Conservation (phyloP, 805 yeast genomes). For the Candida parachauliodes region DNA sequence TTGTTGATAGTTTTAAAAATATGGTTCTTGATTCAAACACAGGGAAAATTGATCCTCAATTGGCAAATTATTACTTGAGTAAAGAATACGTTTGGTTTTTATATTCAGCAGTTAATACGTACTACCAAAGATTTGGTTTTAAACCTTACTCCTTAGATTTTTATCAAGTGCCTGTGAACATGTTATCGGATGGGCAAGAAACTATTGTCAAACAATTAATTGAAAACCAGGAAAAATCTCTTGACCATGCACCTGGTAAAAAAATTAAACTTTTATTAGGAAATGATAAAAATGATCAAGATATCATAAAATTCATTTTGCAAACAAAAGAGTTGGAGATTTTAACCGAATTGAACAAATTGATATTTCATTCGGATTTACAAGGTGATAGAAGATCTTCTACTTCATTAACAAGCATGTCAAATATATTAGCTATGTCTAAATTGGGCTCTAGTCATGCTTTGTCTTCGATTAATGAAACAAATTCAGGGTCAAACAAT, state of each 20-base stretch:
- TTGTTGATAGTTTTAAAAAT: slow-evolving; percentile 27
- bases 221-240: slow-evolving; percentile 2
- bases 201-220: slow-evolving; percentile 20
- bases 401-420: slow-evolving; percentile 26
- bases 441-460: slow-evolving; percentile 20
- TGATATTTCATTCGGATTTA: slow-evolving; percentile 30
- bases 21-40: slow-evolving; percentile 23
- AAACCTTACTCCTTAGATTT: slow-evolving; percentile 32
- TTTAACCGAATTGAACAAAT: slow-evolving; percentile 34
- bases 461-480: slow-evolving; percentile 19
- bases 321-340: slow-evolving; percentile 34
- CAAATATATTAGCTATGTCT: slow-evolving; percentile 18
- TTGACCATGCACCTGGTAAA: slow-evolving; percentile 20
- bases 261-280: slow-evolving; percentile 23
- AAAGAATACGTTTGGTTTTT: slow-evolving; percentile 42
- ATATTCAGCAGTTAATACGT: slow-evolving; percentile 73
- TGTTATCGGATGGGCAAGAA: slow-evolving; percentile 15
- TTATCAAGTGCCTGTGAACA: slow-evolving; percentile 25
- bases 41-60: slow-evolving; percentile 23
- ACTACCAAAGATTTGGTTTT: slow-evolving; percentile 63
- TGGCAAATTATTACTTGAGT: slow-evolving; percentile 32
- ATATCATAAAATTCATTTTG: slow-evolving; percentile 26
- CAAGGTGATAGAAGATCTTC: slow-evolving; percentile 27
- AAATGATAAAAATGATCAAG: slow-evolving; percentile 22
- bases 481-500: background rate